Evolutionary conservation across 108 stramenopile species (phyloP).

Genomic region (Conticribra weissflogii): DNA sequence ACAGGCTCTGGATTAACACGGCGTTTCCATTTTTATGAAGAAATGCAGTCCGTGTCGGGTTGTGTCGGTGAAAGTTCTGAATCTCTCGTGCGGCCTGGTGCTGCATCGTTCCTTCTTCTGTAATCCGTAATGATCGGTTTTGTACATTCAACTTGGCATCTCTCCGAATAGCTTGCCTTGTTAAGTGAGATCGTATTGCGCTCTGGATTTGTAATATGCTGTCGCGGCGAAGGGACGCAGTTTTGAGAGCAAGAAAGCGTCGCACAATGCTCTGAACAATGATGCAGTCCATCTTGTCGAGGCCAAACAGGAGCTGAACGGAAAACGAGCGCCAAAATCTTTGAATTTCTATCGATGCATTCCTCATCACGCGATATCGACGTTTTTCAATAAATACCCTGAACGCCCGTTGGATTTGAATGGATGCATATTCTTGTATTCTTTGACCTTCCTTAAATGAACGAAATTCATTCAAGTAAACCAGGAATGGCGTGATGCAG

Average conservation of each 20-base stretch:
- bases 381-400: conserved; percentile 42
- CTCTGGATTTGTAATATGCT: conserved; percentile 40
- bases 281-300: conserved; percentile 53
- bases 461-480: no score
- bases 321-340: conserved; percentile 54
- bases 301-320: conserved; percentile 43
- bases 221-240: background rate
- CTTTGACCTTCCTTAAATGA: no score
- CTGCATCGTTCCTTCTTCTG: background rate
- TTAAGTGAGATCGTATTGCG: conserved; percentile 31
- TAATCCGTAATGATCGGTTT: background rate
- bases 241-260: conserved; percentile 26
- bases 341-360: conserved; percentile 58
- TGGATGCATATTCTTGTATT: conserved; percentile 2
- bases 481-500: no score
- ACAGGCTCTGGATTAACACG: no score
- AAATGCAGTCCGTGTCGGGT: background rate
- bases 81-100: background rate
- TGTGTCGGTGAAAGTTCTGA: background rate
- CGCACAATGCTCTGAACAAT: conserved; percentile 53
- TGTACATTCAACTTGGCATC: no score
- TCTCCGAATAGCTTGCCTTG: conserved; percentile 26
- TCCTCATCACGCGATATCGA: no score
- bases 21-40: background rate
- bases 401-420: conserved; percentile 23